These are phyloP conservation scores for Naganishia sp. DNA, from an alignment of 1,284 basidiomycete genomes.

Conservation along the genomic window DNA sequence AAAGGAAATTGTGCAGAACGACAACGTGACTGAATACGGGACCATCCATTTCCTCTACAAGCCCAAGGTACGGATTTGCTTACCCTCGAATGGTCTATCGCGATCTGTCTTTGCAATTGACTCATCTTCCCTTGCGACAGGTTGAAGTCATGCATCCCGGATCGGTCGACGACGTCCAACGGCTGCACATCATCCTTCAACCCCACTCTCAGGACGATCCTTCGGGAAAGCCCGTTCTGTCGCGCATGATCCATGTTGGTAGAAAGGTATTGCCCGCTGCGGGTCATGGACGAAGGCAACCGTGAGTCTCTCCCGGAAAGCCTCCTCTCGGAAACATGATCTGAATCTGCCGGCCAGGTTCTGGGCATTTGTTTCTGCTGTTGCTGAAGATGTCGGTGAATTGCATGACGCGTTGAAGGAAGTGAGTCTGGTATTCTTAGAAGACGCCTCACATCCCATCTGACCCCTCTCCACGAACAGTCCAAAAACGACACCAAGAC, in stretches of 20 bases:
- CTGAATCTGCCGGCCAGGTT: conserved; percentile 8
- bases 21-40: conserved; percentile 30
- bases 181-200: conserved; percentile 34
- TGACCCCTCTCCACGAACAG: neutral
- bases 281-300: conserved; percentile 28
- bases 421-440: neutral
- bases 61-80: conserved; percentile 16
- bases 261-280: conserved; percentile 30
- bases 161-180: conserved; percentile 31
- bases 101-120: too few species aligned
- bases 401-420: conserved; percentile 31
- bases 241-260: conserved; percentile 28
- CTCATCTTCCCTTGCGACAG: neutral
- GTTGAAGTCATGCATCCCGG: conserved; percentile 29
- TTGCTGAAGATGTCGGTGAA: conserved; percentile 29
- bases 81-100: too few species aligned
- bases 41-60: conserved; percentile 32
- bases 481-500: conserved; percentile 33
- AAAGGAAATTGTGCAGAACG: conserved; percentile 20
- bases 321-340: neutral
- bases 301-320: conserved; percentile 8
- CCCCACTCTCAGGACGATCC: conserved; percentile 27
- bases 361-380: conserved; percentile 33
- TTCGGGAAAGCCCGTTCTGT: conserved; percentile 24
- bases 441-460: too few species aligned